phyloP scores from a whole-genome alignment of 2,329 filamentous ascomycete species.

The Botrytis hyacinthi region DNA sequence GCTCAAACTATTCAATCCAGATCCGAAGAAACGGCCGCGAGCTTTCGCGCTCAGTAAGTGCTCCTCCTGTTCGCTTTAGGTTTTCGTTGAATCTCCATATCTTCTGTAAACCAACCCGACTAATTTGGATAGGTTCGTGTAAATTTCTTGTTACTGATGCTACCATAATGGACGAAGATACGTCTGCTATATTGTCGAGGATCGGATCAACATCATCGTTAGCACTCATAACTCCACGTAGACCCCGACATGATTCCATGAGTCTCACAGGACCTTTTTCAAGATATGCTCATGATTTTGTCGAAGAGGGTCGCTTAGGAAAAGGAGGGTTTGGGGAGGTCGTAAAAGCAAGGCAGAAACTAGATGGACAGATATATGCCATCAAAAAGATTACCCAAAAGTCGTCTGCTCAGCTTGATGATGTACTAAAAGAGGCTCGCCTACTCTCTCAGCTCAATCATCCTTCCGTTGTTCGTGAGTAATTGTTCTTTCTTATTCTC shows the following conservation, averaged over 20 bases:
- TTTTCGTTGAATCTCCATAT: not conserved
- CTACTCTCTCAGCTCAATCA: constrained; percentile 91
- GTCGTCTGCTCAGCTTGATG: constrained; percentile 73
- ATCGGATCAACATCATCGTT: constrained; percentile 43
- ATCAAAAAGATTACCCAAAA: constrained; percentile 94
- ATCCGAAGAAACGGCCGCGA: constrained; percentile 79
- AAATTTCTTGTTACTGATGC: constrained; percentile 67
- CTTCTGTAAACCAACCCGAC: not conserved
- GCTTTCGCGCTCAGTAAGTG: constrained; percentile 64
- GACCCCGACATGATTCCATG: constrained; percentile 62
- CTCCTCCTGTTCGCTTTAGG: not conserved
- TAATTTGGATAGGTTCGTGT: constrained; percentile 45
- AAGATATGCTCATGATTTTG: constrained; percentile 84
- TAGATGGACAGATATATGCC: constrained; percentile 90
- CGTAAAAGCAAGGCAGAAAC: constrained; percentile 89
- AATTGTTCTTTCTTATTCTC: not conserved
- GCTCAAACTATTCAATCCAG: constrained; percentile 77
- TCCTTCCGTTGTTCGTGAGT: constrained; percentile 56
- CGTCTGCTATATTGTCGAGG: constrained; percentile 42
- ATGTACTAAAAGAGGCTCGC: constrained; percentile 81
- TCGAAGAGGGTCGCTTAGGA: constrained; percentile 83
- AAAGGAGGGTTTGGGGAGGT: constrained; percentile 97
- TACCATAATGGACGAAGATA: constrained; percentile 48
- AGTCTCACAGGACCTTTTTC: constrained; percentile 49
- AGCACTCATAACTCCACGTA: constrained; percentile 46